Evolutionary conservation across 2,329 filamentous ascomycete species (phyloP), one percentile per base, ranked within the genome.

Genomic region (Cyphellophora europaea): DNA sequence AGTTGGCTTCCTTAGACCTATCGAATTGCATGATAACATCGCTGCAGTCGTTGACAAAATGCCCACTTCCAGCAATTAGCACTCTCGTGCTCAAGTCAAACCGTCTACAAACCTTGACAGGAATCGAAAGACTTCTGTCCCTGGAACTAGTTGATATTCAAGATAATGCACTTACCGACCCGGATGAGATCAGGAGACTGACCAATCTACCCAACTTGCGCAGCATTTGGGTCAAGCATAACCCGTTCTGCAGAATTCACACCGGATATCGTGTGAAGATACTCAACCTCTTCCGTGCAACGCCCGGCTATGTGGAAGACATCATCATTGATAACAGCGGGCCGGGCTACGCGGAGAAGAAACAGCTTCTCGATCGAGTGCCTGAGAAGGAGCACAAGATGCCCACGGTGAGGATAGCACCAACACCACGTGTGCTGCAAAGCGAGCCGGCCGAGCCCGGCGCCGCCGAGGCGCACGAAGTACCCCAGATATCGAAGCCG

Each of bases 1-100:
- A 86, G 17, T 72, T 98, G n/a, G 79, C 88, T 45, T 88, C 91
- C 15, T 66, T 98, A 35, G 96, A 98, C 52, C 69, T 98, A 16
- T 93, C 89, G 3, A 83, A 93, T 52, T 96, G 89, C 69, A 95
- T 96, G 88, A 96, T 98, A 44, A 84, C 89, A 49, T 91, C 87
- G 11, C 69, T 98, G 37, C 83, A 93, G 51, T 94, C 89, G 2
- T 67, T 98, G 27, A 79, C 79, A 2, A 78, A 82, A 44, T 91
- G 82, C 51, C 86, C 91, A 10, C 70, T 98, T 4, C 89, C 91
- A 17, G 89, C 91, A 13, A 94, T 98, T 43, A 93, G 84, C 2
- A 88, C 88, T 1, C 67, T 98, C 38, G 96, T 96, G 52, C 72
- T 98, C 36, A 79, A 89, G 38, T 84, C 77, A 32, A 98, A 98